phyloP scores from a whole-genome alignment of 371 early-diverging fungal species.

The Sporodiniella umbellata region DNA sequence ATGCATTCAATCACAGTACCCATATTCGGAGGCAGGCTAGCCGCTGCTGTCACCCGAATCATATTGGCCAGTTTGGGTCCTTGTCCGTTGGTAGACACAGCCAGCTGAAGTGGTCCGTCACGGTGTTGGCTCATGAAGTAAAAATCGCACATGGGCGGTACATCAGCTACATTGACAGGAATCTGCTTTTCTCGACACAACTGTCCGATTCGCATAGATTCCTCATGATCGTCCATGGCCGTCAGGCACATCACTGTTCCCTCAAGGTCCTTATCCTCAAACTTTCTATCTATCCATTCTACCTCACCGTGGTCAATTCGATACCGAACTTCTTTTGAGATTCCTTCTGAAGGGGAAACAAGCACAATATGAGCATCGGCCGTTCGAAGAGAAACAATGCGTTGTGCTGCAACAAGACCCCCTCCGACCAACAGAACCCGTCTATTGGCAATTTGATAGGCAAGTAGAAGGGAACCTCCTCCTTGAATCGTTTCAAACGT shows the following conservation, averaged over 20 bases:
- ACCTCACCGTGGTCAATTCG: conserved; percentile 62
- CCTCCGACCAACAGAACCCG: conserved; percentile 83
- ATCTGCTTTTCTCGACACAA: conserved; percentile 65
- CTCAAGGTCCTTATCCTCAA: conserved; percentile 55
- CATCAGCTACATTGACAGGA: conserved; percentile 92
- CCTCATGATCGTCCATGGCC: conserved; percentile 75
- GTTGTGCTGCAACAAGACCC: conserved; percentile 76
- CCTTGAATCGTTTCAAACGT: conserved; percentile 45
- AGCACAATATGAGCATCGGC: conserved; percentile 79
- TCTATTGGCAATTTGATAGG: conserved; percentile 69
- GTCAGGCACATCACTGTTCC: conserved; percentile 73
- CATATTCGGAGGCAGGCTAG: conserved; percentile 62
- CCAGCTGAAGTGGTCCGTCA: conserved; percentile 83
- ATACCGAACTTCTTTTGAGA: conserved; percentile 62
- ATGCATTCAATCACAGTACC: conserved; percentile 72
- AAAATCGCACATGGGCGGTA: conserved; percentile 88
- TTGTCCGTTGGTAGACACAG: conserved; percentile 87
- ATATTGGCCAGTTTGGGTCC: conserved; percentile 86
- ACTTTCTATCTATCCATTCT: conserved; percentile 56
- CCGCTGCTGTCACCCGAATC: conserved; percentile 65
- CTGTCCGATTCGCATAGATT: conserved; percentile 67
- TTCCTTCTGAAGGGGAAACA: conserved; percentile 62
- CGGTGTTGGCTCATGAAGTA: conserved; percentile 87
- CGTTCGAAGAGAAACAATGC: conserved; percentile 74
- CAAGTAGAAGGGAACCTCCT: conserved; percentile 80